Evolutionary conservation across 495 filamentous ascomycete genomes (phyloP), one percentile per base, ranked within the genome.

Genomic region (Viridothelium virens): DNA sequence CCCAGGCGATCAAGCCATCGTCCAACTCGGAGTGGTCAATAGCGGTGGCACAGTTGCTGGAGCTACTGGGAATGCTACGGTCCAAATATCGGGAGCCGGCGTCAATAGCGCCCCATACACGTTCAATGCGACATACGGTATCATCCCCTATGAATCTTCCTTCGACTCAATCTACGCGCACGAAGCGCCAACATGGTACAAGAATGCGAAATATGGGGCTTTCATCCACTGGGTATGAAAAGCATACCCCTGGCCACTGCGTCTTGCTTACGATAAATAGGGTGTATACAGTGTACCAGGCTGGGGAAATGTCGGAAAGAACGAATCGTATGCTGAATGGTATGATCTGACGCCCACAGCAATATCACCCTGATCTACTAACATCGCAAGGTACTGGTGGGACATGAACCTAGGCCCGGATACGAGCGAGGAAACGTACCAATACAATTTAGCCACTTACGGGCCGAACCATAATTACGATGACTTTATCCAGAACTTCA

Each of bases 301-400:
- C 3, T 84, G 82, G 82, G 83, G 81, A 0, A 84, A 84, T 63
- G 75, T 74, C 18, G 76, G 77, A 18, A 73, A 77, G 2, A 74
- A 79, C 48, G 83, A 84, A 66, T 76, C 73, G 33, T 84, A 84
- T 68, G 82, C 83, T 0, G 83, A 84, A 71, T 85, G 82, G 82
- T 83, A 75, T 11, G 14, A 18, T 10, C 10, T 7, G 31, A 18
- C 9, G 18, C 18, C 7, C 7, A 11, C 18, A 33, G 14, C 53
- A n/a, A 5, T 5, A 5, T 11, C 3, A 59, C 7, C 53, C 36
- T 59, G 11, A 18, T 36, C 25, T 36, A 36, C 18, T 59, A 31
- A 59, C 53, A 5, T 59, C 25, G 5, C 5, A 39, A 73, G 73
- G 73, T 79, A 79, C 64, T 78, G 78, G 78, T 79, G 75, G 74